Evolutionary conservation across 2,329 filamentous ascomycete species (phyloP).

Genomic region (Cercospora beticola): DNA sequence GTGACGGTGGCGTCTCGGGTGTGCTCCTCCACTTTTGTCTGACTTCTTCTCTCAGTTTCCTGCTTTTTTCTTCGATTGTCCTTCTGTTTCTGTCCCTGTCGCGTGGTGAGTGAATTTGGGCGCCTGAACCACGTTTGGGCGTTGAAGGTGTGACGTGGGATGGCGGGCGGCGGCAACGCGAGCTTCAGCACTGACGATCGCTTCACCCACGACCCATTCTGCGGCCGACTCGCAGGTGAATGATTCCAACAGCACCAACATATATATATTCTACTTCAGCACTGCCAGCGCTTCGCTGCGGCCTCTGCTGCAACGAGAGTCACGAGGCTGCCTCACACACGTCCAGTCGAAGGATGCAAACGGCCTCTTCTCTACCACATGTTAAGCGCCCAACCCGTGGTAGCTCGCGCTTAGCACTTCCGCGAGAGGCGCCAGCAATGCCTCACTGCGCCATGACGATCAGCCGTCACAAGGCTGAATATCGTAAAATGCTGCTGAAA

Average conservation of each 20-base stretch:
- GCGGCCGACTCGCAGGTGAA: not conserved
- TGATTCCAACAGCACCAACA: not conserved
- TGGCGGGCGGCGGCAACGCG: not conserved
- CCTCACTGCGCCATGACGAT: not conserved
- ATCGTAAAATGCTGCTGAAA: not conserved
- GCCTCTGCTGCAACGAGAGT: not conserved
- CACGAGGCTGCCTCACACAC: not conserved
- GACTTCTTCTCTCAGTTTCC: not conserved
- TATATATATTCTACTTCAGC: not conserved
- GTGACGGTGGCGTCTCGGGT: not conserved
- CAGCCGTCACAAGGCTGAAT: not conserved
- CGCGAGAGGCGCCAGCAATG: constrained; percentile 6
- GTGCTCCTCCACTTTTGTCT: not conserved
- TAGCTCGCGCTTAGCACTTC: constrained; percentile 1
- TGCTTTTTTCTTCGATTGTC: not conserved
- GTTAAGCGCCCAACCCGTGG: constrained; percentile 7
- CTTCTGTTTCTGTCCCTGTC: not conserved
- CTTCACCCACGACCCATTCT: not conserved
- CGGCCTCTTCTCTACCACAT: not conserved
- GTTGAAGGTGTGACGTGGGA: not conserved
- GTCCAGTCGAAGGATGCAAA: not conserved
- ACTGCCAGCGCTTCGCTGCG: not conserved
- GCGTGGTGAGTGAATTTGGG: not conserved
- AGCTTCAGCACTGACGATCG: not conserved
- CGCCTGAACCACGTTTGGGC: not conserved